phyloP scores from a whole-genome alignment of 257 asterid species.

The Paulownia fortunei region DNA sequence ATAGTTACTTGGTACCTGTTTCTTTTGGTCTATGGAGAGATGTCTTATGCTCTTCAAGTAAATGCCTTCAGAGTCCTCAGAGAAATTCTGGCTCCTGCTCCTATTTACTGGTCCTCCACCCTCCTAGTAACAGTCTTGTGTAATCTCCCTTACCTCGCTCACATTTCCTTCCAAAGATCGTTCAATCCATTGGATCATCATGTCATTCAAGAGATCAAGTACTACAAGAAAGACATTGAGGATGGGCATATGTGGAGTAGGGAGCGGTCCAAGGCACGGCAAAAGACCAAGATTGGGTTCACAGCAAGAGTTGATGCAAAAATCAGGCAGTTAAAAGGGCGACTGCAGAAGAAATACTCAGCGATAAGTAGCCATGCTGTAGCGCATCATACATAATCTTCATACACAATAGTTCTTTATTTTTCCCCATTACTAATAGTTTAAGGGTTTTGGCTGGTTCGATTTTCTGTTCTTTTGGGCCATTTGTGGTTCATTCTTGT shows the following conservation, averaged over 20 bases:
- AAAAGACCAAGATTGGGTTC: slow-evolving; percentile 83
- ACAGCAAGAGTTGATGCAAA: slow-evolving; percentile 92
- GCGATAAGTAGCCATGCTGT: slow-evolving; percentile 34
- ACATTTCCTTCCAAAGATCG: slow-evolving; percentile 77
- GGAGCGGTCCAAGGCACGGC: slow-evolving; percentile 78
- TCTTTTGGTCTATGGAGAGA: slow-evolving; percentile 68
- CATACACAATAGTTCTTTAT: background rate
- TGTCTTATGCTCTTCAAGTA: slow-evolving; percentile 44
- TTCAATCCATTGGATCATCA: slow-evolving; percentile 94
- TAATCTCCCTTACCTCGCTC: slow-evolving; percentile 81
- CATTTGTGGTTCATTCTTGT: slow-evolving; percentile 26
- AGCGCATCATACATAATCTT: slow-evolving; percentile 19
- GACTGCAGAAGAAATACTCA: slow-evolving; percentile 70
- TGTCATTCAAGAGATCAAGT: slow-evolving; percentile 89
- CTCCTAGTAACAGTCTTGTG: slow-evolving; percentile 68
- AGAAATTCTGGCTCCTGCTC: slow-evolving; percentile 89
- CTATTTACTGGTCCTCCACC: slow-evolving; percentile 83
- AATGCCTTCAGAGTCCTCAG: slow-evolving; percentile 61
- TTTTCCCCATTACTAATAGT: slow-evolving; percentile 32
- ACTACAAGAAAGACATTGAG: slow-evolving; percentile 73
- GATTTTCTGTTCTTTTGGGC: slow-evolving; percentile 25
- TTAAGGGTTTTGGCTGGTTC: slow-evolving; percentile 22
- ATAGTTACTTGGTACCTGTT: slow-evolving; percentile 77
- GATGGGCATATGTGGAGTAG: slow-evolving; percentile 89
- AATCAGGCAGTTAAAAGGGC: slow-evolving; percentile 77